Percentiles rank a stretch among this genome's conserved stretches.
Conservation (phyloP, 495 filamentous ascomycete genomes). For the Penicillium cataractarum region DNA sequence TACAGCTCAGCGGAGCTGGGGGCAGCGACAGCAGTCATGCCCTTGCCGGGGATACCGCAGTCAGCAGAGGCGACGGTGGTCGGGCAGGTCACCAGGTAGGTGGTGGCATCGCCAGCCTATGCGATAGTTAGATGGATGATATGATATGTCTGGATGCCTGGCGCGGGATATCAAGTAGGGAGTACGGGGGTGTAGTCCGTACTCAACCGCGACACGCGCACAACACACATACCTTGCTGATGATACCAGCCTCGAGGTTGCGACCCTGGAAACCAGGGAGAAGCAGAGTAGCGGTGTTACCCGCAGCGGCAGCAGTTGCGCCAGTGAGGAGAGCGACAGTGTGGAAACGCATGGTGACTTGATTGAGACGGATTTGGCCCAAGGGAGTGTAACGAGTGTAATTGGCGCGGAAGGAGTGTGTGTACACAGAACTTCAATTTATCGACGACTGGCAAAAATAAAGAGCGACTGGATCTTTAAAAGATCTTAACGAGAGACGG, state of each 20-base stretch:
- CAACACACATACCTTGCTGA: slow-evolving; percentile 29
- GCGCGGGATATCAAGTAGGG: neutral
- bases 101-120: slow-evolving; percentile 32
- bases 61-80: slow-evolving; percentile 18
- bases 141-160: neutral
- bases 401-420: slow-evolving; percentile 23
- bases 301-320: slow-evolving; percentile 34
- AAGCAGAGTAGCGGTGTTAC: slow-evolving; percentile 35
- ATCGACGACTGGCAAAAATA: slow-evolving; percentile 31
- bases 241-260: slow-evolving; percentile 29
- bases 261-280: slow-evolving; percentile 34
- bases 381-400: slow-evolving; percentile 27
- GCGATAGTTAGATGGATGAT: slow-evolving; percentile 1
- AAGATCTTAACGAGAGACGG: slow-evolving; percentile 24
- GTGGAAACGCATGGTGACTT: slow-evolving; percentile 34
- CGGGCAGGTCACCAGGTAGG: slow-evolving; percentile 35
- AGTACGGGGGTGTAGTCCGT: too few relatives aligned
- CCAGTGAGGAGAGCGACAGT: slow-evolving; percentile 33
- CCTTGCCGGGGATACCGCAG: slow-evolving; percentile 30
- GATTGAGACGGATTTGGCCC: slow-evolving; percentile 12
- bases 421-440: slow-evolving; percentile 24
- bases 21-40: slow-evolving; percentile 32
- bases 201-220: neutral
- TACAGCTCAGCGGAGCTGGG: slow-evolving; percentile 27
- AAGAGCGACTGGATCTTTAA: slow-evolving; percentile 36